Base-by-base conservation (phyloP, 2,329 filamentous ascomycete genomes). In the Cadophora malorum region DNA sequence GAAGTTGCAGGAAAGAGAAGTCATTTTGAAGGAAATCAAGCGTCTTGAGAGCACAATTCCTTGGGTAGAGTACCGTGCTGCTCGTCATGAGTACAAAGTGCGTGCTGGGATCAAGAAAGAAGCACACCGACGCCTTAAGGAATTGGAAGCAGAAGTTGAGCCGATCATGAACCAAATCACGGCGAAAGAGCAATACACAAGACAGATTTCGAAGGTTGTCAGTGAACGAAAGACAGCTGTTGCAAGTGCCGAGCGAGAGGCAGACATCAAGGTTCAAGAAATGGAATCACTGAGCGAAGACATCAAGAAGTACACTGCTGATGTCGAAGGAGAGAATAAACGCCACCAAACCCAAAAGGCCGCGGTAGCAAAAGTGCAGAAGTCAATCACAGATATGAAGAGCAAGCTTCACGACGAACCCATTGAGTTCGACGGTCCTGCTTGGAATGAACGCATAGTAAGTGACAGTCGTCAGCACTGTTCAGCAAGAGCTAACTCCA, bases 361-460 rank as follows among this genome's bases (percentile, higher is more conserved):
- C 53, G 86, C 89, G 7, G 71, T 86, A 0, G 78, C 78, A 16
- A 78, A 80, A 25, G 79, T 85, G n/a, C 83, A 84, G 58, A 83
- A 84, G 53, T 84, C 80, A 31, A 88, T 97, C 58, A 86, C 84
- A 2, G 81, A 82, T 7, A 80, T 94, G n/a, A 85, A 91, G 75
- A 88, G 85, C 5, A 84, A 87, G 69, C 79, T 88, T 71, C 85
- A 88, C 67, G 86, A 89, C 53, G 83, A 84, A 14, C 89, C 90
- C 0, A 82, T 85, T 0, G 85, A 89, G 6, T 93, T 96, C 75
- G 89, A 96, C 75, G 79, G 87, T 10, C 82, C 84, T 5, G 87
- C 87, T 4, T 94, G 89, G 81, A 96, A 95, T 72, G 85, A 88
- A 63, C 87, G 87, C 70, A 90, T 94, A 78, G 90, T 92, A 79